phyloP scores from a whole-genome alignment of 2,329 filamentous ascomycete species.

The Colletotrichum sp. region DNA sequence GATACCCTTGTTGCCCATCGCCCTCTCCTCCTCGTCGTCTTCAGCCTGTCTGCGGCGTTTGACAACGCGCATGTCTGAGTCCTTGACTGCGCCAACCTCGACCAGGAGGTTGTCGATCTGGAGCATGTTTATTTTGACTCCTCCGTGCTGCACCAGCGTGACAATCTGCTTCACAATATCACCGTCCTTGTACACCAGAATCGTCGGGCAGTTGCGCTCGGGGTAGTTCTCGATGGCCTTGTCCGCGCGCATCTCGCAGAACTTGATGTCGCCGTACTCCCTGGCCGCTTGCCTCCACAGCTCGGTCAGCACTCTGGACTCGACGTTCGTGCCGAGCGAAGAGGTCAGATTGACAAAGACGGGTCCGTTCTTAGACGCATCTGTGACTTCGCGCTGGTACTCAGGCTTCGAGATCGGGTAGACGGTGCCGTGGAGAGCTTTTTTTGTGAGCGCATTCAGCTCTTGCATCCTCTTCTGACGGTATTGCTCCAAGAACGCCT shows the following conservation, averaged over 20 bases:
- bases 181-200: constrained; percentile 89
- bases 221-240: constrained; percentile 98
- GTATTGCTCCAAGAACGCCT: constrained; percentile 87
- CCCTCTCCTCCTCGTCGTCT: constrained; percentile 64
- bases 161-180: constrained; percentile 92
- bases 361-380: constrained; percentile 74
- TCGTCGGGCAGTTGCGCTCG: constrained; percentile 92
- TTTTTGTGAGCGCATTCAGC: constrained; percentile 74
- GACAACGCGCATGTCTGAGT: constrained; percentile 78
- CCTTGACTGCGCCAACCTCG: constrained; percentile 79
- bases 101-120: constrained; percentile 84
- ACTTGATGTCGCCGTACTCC: constrained; percentile 94
- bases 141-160: constrained; percentile 82
- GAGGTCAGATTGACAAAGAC: constrained; percentile 85
- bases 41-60: constrained; percentile 65
- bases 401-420: constrained; percentile 96
- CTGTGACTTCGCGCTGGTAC: constrained; percentile 89
- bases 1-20: constrained; percentile 56
- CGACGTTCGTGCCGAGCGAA: constrained; percentile 77
- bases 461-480: constrained; percentile 87
- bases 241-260: constrained; percentile 91
- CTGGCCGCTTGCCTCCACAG: constrained; percentile 84
- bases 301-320: constrained; percentile 83
- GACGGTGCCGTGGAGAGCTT: constrained; percentile 85
- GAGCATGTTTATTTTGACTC: constrained; percentile 71